These are phyloP conservation scores for Fusarium anthophilum DNA, from an alignment of 2,329 filamentous ascomycete species.

Conservation along the genomic window DNA sequence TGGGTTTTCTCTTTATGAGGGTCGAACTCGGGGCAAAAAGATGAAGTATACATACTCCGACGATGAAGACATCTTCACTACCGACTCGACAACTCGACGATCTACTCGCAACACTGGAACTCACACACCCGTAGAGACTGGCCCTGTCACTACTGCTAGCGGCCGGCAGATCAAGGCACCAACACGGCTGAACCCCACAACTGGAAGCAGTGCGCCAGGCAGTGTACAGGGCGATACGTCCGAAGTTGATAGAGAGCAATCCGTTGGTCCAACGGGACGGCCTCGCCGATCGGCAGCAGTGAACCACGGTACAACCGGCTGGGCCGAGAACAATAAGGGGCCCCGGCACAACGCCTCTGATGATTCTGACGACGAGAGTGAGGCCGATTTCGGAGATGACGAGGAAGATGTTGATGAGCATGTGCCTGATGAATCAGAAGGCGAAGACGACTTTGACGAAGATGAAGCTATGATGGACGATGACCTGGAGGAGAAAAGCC, in stretches of 20 bases:
- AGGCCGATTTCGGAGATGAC: constrained; percentile 80
- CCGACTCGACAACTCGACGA: constrained; percentile 72
- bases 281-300: constrained; percentile 61
- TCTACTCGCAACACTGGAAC: constrained; percentile 79
- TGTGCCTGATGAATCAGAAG: constrained; percentile 67
- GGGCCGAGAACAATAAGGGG: constrained; percentile 44
- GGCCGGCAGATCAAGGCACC: constrained; percentile 84
- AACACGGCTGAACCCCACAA: constrained; percentile 71
- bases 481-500: constrained; percentile 57
- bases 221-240: constrained; percentile 58
- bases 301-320: constrained; percentile 61
- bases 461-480: constrained; percentile 65
- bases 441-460: constrained; percentile 68
- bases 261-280: constrained; percentile 57
- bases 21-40: constrained; percentile 93
- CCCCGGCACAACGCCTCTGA: constrained; percentile 58
- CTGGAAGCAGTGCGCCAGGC: constrained; percentile 57
- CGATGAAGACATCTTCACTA: constrained; percentile 77
- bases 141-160: constrained; percentile 77
- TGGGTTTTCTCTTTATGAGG: constrained; percentile 94
- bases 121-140: constrained; percentile 76
- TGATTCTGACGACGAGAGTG: constrained; percentile 73
- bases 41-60: constrained; percentile 97
- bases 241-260: constrained; percentile 52
- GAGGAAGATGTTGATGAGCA: constrained; percentile 76